Conservation (phyloP, 1,284 basidiomycete species). For the Moesziomyces sp. region DNA sequence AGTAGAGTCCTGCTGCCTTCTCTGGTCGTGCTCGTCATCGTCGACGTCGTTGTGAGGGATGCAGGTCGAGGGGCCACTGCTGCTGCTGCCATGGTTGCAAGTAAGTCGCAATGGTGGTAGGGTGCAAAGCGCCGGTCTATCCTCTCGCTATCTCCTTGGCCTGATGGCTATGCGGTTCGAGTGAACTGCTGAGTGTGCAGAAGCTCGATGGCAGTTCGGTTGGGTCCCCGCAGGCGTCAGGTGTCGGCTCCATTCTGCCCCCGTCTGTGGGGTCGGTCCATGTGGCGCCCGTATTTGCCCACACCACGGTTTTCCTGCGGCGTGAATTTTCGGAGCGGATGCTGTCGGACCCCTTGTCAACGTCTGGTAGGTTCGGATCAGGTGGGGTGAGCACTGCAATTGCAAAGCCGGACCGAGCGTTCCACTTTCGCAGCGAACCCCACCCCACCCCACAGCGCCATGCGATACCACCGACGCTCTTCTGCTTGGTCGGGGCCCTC, state of each 20-base stretch:
- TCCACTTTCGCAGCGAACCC: not conserved
- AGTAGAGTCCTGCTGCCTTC: constrained; percentile 1
- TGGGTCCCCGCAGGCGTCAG: too few species aligned
- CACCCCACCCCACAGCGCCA: not conserved
- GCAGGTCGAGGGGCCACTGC: not conserved
- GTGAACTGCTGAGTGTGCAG: too few species aligned
- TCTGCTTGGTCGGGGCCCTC: too few species aligned
- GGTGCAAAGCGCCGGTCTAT: not conserved
- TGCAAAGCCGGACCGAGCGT: not conserved
- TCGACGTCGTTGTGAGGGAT: not conserved
- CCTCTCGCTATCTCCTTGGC: too few species aligned
- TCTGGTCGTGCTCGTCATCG: not conserved
- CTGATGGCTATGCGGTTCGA: too few species aligned
- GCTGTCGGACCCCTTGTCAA: not conserved
- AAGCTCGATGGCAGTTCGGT: too few species aligned
- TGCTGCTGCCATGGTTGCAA: constrained; percentile 2
- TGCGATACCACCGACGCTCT: not conserved
- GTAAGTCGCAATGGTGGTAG: not conserved
- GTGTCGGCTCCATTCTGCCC: not conserved
- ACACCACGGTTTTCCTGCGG: not conserved
- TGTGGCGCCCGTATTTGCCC: not conserved
- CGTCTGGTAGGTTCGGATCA: not conserved
- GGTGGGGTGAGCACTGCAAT: not conserved
- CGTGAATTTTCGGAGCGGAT: too few species aligned
- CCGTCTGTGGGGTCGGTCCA: not conserved